Evolutionary conservation across 2,329 filamentous ascomycete species (phyloP).

Genomic region (Paradendryphiella salina): DNA sequence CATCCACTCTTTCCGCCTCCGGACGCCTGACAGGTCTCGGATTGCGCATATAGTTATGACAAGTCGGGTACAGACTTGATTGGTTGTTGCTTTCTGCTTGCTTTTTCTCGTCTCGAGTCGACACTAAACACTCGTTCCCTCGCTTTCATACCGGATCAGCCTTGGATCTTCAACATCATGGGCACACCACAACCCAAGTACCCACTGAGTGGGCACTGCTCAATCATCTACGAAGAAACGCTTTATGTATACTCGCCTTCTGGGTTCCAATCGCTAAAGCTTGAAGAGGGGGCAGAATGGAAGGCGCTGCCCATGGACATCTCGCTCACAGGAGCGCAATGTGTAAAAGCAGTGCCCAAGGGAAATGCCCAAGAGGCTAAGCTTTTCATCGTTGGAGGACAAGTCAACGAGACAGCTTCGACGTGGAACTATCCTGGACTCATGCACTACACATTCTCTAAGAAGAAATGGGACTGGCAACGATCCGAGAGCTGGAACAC

Average conservation of each 20-base stretch:
- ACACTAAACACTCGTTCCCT: constrained; percentile 24
- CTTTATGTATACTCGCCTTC: constrained; percentile 80
- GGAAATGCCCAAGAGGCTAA: constrained; percentile 62
- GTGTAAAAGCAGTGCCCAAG: constrained; percentile 68
- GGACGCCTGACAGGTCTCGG: constrained; percentile 1
- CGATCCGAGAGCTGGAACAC: constrained; percentile 56
- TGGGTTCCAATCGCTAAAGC: constrained; percentile 73
- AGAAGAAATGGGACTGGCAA: constrained; percentile 63
- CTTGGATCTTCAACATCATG: constrained; percentile 56
- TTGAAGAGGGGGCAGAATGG: constrained; percentile 75
- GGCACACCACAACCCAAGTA: constrained; percentile 70
- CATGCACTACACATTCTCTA: constrained; percentile 66
- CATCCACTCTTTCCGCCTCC: not conserved
- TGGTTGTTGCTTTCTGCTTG: constrained; percentile 23
- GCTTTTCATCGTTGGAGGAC: constrained; percentile 81
- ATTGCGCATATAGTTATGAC: constrained; percentile 36
- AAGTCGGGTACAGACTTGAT: constrained; percentile 28
- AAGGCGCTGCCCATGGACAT: constrained; percentile 65
- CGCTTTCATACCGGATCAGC: constrained; percentile 18
- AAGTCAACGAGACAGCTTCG: constrained; percentile 40
- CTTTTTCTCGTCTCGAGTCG: constrained; percentile 24
- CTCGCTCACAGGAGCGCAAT: constrained; percentile 73
- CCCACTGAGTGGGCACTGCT: constrained; percentile 76
- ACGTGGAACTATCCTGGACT: constrained; percentile 68
- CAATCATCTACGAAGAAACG: constrained; percentile 76